Evolutionary conservation across 1,284 basidiomycete genomes (phyloP), one percentile per base, ranked within the genome.

Genomic region (Pascua guehoae): DNA sequence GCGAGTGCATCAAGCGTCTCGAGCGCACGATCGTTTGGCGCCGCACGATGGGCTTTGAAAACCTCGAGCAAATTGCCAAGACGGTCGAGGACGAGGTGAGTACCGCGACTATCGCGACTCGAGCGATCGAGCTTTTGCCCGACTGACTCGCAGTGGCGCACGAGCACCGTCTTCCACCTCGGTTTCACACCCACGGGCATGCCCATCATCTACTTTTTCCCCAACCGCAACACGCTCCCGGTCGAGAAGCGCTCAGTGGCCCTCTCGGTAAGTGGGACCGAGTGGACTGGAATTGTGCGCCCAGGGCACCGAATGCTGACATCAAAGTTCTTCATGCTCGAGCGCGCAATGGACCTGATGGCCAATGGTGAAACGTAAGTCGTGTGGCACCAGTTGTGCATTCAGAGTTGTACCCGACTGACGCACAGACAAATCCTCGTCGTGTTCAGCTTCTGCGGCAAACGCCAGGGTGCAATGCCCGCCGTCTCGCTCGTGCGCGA

Each of bases 361-460:
- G 47, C 56, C 16, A 58, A 62, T 7, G 69, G 70, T 10, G 67
- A 71, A 17, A 66, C 62, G 72, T 72, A 56, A 40, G 69, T 68
- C 10, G 17, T 24, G 12, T 24, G 8, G 37, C 12, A 17, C 12
- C 15, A 17, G 14, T 32, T 32, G 3, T 32, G 24, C n/a, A n/a
- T n/a, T n/a, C n/a, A n/a, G n/a, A n/a, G n/a, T n/a, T 32, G 24
- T 32, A 32, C 42, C 9, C 8, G 36, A 14, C 16, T 8, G 24
- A 32, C 24, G 24, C 24, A 15, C 36, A 47, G 49, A 32, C 32
- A 47, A 24, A 24, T 44, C 4, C 15, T 15, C 12, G 66, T 70
- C 42, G 54, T 74, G 12, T 71, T 74, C 60, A 71, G 73, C 57
- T 72, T 74, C 56, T 58, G 62, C n/a, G 74, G 72, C 7, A 72